A percentile compares a stretch with the other conserved stretches of the same genome.
Conservation (phyloP, 148 eudicot genomes). For the Rhododendron ferrugineum region DNA sequence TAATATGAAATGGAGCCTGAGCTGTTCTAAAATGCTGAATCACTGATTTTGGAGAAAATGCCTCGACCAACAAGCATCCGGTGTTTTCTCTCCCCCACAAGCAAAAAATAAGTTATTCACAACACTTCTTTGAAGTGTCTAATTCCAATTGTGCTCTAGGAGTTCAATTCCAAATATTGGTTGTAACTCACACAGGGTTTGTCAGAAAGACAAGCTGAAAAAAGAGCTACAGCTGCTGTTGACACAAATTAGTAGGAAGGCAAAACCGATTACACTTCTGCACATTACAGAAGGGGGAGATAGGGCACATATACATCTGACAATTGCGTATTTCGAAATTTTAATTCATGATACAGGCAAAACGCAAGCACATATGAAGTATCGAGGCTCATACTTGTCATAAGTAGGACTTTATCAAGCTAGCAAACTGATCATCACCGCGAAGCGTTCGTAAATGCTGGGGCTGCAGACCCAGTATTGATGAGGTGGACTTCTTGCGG, state of each 20-base stretch:
- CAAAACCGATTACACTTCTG: background rate
- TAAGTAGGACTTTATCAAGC: background rate
- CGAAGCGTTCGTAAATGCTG: slow-evolving; percentile 13
- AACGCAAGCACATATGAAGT: background rate
- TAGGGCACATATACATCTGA: background rate
- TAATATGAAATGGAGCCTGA: background rate
- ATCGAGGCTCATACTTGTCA: background rate
- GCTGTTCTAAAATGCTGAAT: background rate
- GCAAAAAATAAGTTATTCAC: background rate
- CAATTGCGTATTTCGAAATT: background rate
- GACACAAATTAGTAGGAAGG: background rate
- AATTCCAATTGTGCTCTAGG: background rate
- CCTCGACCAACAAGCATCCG: background rate
- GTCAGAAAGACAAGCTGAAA: background rate
- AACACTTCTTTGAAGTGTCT: background rate
- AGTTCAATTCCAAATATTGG: background rate
- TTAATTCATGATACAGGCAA: background rate
- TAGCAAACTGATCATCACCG: slow-evolving; percentile 1
- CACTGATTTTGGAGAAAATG: background rate
- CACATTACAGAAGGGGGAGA: background rate
- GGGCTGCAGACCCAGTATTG: slow-evolving; percentile 24
- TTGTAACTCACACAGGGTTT: background rate
- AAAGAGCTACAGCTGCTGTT: background rate
- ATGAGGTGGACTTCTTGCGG: slow-evolving; percentile 70
- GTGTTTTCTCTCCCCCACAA: background rate